A percentile compares a stretch with the other conserved stretches of the same genome.
phyloP scores from a whole-genome alignment of 805 yeast species.

The Wickerhamiella occidentalis region DNA sequence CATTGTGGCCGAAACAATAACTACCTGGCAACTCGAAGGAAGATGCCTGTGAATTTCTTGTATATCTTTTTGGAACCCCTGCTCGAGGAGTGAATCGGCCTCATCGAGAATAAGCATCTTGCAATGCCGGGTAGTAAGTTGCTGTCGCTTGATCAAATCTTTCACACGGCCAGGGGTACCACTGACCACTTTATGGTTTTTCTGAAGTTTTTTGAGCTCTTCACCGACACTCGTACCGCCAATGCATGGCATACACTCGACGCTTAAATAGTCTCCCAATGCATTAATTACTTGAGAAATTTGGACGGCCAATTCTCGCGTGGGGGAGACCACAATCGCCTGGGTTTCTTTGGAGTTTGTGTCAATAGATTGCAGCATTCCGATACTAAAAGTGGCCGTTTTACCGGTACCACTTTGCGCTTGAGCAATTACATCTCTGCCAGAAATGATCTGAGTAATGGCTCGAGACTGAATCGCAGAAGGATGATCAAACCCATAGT shows the following conservation, averaged over 20 bases:
- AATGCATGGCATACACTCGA: slow-evolving; percentile 79
- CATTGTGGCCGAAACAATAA: slow-evolving; percentile 88
- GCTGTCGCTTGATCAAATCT: slow-evolving; percentile 81
- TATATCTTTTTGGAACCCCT: slow-evolving; percentile 92
- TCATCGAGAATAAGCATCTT: slow-evolving; percentile 90
- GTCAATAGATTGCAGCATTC: slow-evolving; percentile 80
- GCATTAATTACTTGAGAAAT: slow-evolving; percentile 79
- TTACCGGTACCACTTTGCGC: slow-evolving; percentile 99
- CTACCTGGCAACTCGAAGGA: slow-evolving; percentile 83
- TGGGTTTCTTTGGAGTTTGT: slow-evolving; percentile 62
- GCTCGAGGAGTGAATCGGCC: slow-evolving; percentile 88
- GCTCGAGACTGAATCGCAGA: slow-evolving; percentile 77
- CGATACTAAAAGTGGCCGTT: slow-evolving; percentile 95
- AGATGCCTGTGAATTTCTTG: slow-evolving; percentile 77
- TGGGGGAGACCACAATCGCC: slow-evolving; percentile 86
- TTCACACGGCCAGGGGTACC: slow-evolving; percentile 96
- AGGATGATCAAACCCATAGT: slow-evolving; percentile 71
- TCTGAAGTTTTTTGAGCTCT: slow-evolving; percentile 56
- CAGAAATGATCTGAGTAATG: slow-evolving; percentile 62
- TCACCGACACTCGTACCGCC: slow-evolving; percentile 83
- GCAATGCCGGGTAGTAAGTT: slow-evolving; percentile 57
- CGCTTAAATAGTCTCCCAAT: slow-evolving; percentile 77
- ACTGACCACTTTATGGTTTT: slow-evolving; percentile 74
- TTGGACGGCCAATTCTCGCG: slow-evolving; percentile 91
- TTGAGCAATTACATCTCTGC: slow-evolving; percentile 76